Evolutionary conservation across 805 yeast species (phyloP), one percentile per base, ranked within the genome.

Genomic region (Aciculoconidium aculeatum): DNA sequence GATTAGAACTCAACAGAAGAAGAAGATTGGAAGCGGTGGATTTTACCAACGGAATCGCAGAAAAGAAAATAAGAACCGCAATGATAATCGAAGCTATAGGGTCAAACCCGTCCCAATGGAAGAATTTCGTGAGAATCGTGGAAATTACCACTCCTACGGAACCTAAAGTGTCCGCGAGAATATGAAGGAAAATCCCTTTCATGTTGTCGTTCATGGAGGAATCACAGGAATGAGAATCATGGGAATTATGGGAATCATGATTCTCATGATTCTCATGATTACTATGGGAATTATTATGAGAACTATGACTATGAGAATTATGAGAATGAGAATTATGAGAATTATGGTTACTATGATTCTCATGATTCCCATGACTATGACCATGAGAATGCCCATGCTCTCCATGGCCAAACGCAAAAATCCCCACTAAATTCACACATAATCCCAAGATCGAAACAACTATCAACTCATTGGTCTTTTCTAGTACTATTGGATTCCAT

Each of bases 71-170:
- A 45, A 90, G 64, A 4, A 72, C 54, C 0, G 95, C 96, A 36
- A 92, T 90, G 42, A 88, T 66, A 3, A 92, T 66, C 1, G 97
- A 88, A 0, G 96, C 94, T 12, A 92, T 56, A 2, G 99, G 96
- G 49, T 92, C 99, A 49, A 90, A 80, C 1, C 95, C 80, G 31
- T 77, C 72, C 75, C 83, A 72, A 11, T 41, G 36, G 52, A 82
- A 79, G 18, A 76, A 45, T 35, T 78, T 75, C 6, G 90, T 82
- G 21, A 92, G 58, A 4, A 86, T 31, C 0, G 98, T 90, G 0
- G 96, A 87, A 1, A 86, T 55, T n/a, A 92, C 88, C 11, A 94
- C 99, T 5, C 97, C 97, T 0, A 88, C 94, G 0, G 97, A 90
- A 0, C 99, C 99, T 22, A 92, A 61, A 0, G 97, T 88, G 47